Conservation (phyloP, 768 basidiomycete genomes). For the Trametes cubensis region DNA sequence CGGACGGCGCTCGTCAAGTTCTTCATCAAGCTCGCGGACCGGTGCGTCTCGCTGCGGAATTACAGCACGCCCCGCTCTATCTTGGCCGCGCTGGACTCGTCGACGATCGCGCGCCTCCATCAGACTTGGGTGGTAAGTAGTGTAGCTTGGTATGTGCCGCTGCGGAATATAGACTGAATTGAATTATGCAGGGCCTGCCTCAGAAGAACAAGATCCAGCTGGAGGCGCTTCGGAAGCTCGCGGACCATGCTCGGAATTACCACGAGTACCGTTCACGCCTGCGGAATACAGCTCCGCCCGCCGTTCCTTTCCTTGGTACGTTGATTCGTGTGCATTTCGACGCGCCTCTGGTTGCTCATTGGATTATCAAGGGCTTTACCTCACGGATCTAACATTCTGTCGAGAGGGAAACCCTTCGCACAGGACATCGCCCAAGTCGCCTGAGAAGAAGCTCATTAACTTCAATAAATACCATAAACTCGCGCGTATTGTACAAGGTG, state of each 20-base stretch:
- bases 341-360: conserved; percentile 15
- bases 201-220: conserved; percentile 83
- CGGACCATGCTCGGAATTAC: conserved; percentile 90
- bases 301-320: conserved; percentile 92
- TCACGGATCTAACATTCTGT: conserved; percentile 94
- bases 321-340: not conserved
- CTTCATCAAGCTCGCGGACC: conserved; percentile 91
- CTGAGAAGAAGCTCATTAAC: conserved; percentile 84
- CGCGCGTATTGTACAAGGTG: conserved; percentile 81
- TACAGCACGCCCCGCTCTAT: conserved; percentile 93
- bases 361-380: conserved; percentile 63
- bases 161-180: not conserved
- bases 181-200: conserved; percentile 64
- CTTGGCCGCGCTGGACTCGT: conserved; percentile 92
- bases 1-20: conserved; percentile 80
- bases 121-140: conserved; percentile 90
- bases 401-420: conserved; percentile 91
- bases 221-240: conserved; percentile 79
- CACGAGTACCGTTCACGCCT: conserved; percentile 88
- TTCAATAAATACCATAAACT: conserved; percentile 96
- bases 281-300: conserved; percentile 87
- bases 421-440: conserved; percentile 74
- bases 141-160: no score
- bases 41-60: conserved; percentile 81
- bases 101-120: conserved; percentile 87